Percentiles rank a stretch among this genome's conserved stretches.
phyloP scores from a whole-genome alignment of 768 basidiomycete species.

The Kwoniella newhampshirensis region DNA sequence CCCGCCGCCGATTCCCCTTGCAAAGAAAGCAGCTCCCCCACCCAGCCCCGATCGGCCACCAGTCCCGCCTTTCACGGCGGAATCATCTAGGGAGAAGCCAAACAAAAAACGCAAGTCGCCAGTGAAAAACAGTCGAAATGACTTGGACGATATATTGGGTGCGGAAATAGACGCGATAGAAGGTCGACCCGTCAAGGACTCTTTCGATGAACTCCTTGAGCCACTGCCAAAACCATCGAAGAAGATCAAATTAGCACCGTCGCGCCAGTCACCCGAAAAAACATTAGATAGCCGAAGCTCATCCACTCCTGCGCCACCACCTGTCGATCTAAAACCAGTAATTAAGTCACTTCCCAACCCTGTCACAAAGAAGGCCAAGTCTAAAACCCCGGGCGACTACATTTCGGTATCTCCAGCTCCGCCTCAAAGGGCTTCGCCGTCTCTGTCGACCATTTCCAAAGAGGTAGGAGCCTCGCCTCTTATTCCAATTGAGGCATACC shows the following conservation, averaged over 20 bases:
- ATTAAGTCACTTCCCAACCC: conserved; percentile 4
- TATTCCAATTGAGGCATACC: background rate
- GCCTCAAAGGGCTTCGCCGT: background rate
- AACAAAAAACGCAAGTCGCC: conserved; percentile 34
- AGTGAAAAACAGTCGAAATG: conserved; percentile 15
- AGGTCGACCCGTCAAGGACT: conserved; percentile 5
- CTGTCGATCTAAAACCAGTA: background rate
- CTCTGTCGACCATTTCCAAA: background rate
- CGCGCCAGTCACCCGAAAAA: conserved; percentile 58
- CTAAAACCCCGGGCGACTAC: conserved; percentile 3
- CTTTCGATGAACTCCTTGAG: conserved; percentile 17
- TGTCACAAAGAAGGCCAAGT: conserved; percentile 16
- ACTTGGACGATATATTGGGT: conserved; percentile 47
- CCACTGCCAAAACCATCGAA: conserved; percentile 53
- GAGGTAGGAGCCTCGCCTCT: background rate
- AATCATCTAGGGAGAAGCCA: conserved; percentile 6
- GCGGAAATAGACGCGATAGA: conserved; percentile 53
- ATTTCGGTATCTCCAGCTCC: conserved; percentile 6
- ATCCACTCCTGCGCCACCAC: background rate
- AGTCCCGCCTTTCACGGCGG: conserved; percentile 23
- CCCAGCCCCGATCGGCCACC: conserved; percentile 29
- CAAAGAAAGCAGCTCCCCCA: background rate
- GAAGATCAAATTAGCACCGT: conserved; percentile 63
- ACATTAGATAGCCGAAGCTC: background rate
- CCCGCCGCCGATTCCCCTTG: conserved; percentile 26